phyloP scores from a whole-genome alignment of 768 basidiomycete species.

The Mycena chlorophos region DNA sequence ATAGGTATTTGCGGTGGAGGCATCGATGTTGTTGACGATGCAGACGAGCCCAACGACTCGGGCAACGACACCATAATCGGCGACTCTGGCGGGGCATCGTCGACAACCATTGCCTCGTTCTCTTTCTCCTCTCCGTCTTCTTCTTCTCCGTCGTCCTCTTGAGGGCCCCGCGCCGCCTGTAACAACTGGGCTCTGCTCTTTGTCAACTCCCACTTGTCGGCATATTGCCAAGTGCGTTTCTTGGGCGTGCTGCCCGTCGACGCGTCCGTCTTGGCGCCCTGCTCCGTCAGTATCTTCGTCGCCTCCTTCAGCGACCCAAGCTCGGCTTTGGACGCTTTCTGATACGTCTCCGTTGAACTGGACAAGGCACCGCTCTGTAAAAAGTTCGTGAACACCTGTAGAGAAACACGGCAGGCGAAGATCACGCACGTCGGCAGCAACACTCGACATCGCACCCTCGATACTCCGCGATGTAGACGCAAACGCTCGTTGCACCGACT shows the following conservation, averaged over 20 bases:
- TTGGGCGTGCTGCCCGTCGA: constrained; percentile 76
- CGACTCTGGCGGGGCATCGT: constrained; percentile 21
- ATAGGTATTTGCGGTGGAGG: constrained; percentile 21
- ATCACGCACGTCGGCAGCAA: constrained; percentile 53
- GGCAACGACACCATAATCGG: constrained; percentile 34
- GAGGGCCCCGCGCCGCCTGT: constrained; percentile 46
- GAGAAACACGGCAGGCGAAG: not conserved
- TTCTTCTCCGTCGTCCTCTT: constrained; percentile 31
- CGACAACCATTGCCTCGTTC: constrained; percentile 29
- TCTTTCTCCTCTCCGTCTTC: constrained; percentile 38
- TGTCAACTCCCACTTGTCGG: constrained; percentile 73
- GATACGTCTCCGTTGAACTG: constrained; percentile 44
- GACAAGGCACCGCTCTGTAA: constrained; percentile 44
- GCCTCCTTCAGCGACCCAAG: constrained; percentile 52
- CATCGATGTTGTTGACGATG: constrained; percentile 37
- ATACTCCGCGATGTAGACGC: constrained; percentile 50
- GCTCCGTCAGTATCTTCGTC: constrained; percentile 50
- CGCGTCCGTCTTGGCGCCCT: constrained; percentile 62
- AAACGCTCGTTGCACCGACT: constrained; percentile 50
- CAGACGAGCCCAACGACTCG: constrained; percentile 39
- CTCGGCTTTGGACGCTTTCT: constrained; percentile 41
- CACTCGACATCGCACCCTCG: constrained; percentile 41
- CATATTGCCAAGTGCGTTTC: constrained; percentile 71
- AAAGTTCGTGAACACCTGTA: not conserved
- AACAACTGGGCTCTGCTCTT: constrained; percentile 62